A percentile compares a stretch with the other conserved stretches of the same genome.
Conservation (phyloP, 768 basidiomycete species). For the Sporobolomyces phaffii region DNA sequence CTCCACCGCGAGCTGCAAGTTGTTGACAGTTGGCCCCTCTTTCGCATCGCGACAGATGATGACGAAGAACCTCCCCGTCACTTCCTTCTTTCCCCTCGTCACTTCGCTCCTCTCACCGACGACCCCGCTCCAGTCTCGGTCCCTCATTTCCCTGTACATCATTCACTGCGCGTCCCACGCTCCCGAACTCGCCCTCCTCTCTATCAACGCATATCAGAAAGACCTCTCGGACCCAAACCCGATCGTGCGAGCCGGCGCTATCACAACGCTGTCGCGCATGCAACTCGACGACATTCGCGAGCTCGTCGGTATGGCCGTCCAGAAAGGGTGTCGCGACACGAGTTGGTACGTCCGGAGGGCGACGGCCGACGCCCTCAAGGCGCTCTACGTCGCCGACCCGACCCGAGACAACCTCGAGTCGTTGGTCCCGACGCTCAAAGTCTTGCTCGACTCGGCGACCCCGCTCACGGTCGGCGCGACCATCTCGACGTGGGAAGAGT, state of each 20-base stretch:
- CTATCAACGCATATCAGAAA: constrained; percentile 97
- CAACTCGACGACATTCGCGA: constrained; percentile 80
- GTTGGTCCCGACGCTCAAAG: constrained; percentile 51
- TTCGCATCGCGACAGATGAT: constrained; percentile 61
- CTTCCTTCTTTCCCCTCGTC: constrained; percentile 90
- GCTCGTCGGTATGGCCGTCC: constrained; percentile 78
- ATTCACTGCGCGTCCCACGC: constrained; percentile 86
- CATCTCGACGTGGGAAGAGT: constrained; percentile 71
- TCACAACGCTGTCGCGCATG: constrained; percentile 87
- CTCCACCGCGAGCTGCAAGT: too few species aligned
- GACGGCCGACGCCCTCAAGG: constrained; percentile 73
- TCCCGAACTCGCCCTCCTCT: constrained; percentile 87
- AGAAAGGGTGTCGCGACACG: constrained; percentile 82
- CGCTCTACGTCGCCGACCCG: constrained; percentile 52
- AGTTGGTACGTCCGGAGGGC: constrained; percentile 94
- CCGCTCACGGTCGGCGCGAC: constrained; percentile 83
- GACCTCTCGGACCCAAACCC: constrained; percentile 88
- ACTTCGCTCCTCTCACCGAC: constrained; percentile 86
- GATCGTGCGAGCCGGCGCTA: constrained; percentile 90
- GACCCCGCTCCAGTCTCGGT: constrained; percentile 81
- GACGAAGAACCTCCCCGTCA: constrained; percentile 83
- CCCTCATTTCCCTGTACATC: constrained; percentile 96
- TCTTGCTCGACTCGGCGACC: constrained; percentile 60
- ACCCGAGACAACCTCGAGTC: constrained; percentile 61
- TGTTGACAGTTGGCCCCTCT: constrained; percentile 1